Percentiles rank a stretch among this genome's conserved stretches.
phyloP scores from a whole-genome alignment of 78 protist species.

The slime mould (Dictyostelium discoideum) region DNA sequence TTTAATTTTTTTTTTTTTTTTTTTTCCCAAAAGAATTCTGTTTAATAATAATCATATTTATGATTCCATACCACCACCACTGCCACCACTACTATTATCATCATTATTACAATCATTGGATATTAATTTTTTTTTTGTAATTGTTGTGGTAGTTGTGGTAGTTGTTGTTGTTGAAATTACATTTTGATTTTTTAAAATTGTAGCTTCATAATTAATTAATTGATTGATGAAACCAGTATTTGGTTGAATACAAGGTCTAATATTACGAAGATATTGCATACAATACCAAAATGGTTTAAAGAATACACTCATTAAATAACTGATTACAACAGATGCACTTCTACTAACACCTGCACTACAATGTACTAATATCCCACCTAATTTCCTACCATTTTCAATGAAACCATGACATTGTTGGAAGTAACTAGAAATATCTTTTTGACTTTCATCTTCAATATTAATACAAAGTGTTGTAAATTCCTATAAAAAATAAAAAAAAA shows the following conservation, averaged over 20 bases:
- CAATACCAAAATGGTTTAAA: constrained; percentile 74
- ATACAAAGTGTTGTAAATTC: constrained; percentile 42
- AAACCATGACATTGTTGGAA: constrained; percentile 47
- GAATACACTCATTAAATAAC: constrained; percentile 53
- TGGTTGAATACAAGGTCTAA: constrained; percentile 72
- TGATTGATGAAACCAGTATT: constrained; percentile 61
- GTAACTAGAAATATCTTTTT: constrained; percentile 22
- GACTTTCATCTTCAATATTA: constrained; percentile 51
- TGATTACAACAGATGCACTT: constrained; percentile 57
- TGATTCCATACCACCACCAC: not conserved
- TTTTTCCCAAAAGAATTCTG: not conserved
- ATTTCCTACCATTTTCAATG: constrained; percentile 38
- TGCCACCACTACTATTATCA: not conserved
- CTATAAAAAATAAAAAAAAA: not conserved
- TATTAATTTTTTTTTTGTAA: not conserved
- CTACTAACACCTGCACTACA: constrained; percentile 63
- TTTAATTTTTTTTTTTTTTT: not conserved
- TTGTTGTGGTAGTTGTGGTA: not conserved
- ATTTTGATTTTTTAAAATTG: not conserved
- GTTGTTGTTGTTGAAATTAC: not conserved
- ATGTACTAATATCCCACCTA: constrained; percentile 53
- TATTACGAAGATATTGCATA: constrained; percentile 42
- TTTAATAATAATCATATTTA: not conserved
- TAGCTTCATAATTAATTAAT: constrained; percentile 26
- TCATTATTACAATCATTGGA: not conserved